phyloP scores from a whole-genome alignment of 257 asterid genomes.

The Lantana camara region DNA sequence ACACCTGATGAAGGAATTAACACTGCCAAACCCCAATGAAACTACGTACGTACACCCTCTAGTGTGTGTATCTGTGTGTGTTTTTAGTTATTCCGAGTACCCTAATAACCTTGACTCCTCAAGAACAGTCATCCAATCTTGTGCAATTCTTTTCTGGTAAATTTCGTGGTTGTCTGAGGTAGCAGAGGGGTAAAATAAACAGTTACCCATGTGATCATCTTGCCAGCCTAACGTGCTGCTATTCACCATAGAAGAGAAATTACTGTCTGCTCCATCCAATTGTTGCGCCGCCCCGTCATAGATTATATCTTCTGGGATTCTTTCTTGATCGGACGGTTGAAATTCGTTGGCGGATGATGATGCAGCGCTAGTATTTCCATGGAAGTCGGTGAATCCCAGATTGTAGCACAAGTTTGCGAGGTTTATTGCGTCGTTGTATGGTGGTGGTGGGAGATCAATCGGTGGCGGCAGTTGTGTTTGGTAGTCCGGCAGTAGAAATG shows the following conservation, averaged over 20 bases:
- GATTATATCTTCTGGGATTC: background rate
- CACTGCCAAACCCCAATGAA: background rate
- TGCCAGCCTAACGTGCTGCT: conserved; percentile 30
- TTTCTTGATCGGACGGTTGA: conserved; percentile 11
- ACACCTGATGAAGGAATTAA: conserved; percentile 10
- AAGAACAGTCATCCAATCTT: conserved; percentile 17
- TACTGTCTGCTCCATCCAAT: conserved; percentile 25
- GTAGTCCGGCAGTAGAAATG: background rate
- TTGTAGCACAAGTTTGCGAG: background rate
- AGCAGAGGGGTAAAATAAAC: conserved; percentile 27
- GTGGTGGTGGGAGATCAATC: background rate
- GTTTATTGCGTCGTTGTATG: background rate
- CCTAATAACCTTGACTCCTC: conserved; percentile 30
- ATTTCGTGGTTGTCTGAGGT: conserved; percentile 18
- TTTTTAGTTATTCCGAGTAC: conserved; percentile 14
- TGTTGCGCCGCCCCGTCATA: conserved; percentile 7
- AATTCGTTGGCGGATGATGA: background rate
- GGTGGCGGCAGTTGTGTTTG: background rate
- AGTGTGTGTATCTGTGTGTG: no score
- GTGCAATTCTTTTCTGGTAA: conserved; percentile 18
- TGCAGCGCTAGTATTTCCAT: background rate
- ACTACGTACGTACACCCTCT: no score
- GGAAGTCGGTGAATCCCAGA: conserved; percentile 5
- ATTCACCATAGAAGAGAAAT: conserved; percentile 25
- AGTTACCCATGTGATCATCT: conserved; percentile 19